Conservation (phyloP, 2,329 filamentous ascomycete species). For the Fusarium scirpi region DNA sequence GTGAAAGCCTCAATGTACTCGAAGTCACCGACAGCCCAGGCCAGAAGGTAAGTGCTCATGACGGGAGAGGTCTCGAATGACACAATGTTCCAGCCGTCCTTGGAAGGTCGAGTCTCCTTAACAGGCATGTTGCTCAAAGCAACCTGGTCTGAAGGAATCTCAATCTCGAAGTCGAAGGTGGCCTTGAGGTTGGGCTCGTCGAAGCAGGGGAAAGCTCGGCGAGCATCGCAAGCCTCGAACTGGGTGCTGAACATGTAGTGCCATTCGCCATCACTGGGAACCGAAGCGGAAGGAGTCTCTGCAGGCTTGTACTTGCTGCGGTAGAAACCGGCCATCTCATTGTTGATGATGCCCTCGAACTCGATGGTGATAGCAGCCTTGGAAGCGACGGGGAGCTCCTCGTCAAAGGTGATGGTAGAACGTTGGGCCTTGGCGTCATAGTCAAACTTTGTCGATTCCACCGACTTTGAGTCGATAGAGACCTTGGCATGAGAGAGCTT, state of each 20-base stretch:
- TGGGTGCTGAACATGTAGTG: constrained; percentile 92
- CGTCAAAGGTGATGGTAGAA: constrained; percentile 79
- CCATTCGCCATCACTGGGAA: constrained; percentile 77
- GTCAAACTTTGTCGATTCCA: constrained; percentile 74
- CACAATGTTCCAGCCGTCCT: constrained; percentile 77
- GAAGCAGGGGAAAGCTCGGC: constrained; percentile 96
- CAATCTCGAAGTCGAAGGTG: constrained; percentile 92
- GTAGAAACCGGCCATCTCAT: constrained; percentile 93
- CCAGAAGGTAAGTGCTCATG: constrained; percentile 92
- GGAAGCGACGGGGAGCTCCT: constrained; percentile 75
- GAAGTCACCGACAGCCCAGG: constrained; percentile 97
- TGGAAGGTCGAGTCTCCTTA: constrained; percentile 71
- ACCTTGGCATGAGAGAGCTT: constrained; percentile 77
- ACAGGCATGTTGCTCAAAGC: constrained; percentile 97
- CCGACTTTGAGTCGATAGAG: constrained; percentile 65
- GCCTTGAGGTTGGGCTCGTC: constrained; percentile 98
- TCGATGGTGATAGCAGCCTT: constrained; percentile 76
- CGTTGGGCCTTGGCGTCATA: constrained; percentile 90
- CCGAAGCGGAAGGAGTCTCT: constrained; percentile 77
- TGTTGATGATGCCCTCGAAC: constrained; percentile 87
- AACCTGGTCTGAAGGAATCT: constrained; percentile 88
- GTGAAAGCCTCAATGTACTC: constrained; percentile 96
- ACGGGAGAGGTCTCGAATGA: constrained; percentile 85
- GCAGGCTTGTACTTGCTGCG: constrained; percentile 92
- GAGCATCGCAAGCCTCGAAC: constrained; percentile 96